Evolutionary conservation across 208 protist species (phyloP), one percentile per base, ranked within the genome.

Genomic region (Wallacemonas collosoma): DNA sequence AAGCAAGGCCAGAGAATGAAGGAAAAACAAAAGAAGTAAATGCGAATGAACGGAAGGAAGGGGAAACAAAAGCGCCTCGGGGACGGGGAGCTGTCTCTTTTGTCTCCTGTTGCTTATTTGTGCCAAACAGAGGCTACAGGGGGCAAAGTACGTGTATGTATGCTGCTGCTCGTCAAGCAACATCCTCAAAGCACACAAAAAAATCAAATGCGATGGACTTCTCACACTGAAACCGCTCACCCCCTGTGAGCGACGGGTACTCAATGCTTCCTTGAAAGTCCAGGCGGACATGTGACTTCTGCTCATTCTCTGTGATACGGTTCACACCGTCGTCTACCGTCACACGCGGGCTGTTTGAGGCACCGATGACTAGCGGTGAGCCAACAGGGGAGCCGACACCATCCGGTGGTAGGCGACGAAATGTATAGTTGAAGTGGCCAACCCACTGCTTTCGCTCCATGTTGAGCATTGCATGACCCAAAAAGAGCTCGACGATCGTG

Each of bases 401-500:
- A 26, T 65, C 60, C 5, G 40, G 5, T 51, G 60, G 43, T 15
- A 65, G 41, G 8, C 15, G 36, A 26, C 60, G 60, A n/a, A 77
- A 60, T 1, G 43, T 66, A 61, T 73, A 68, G 53, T 76, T 70
- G 41, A 76, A 72, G 9, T 67, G 41, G 1, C 73, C 67, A 41
- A 70, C 77, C 69, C 78, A 75, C 54, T 79, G 73, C 7, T 67
- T 65, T 12, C 48, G 45, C 17, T 76, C 55, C 61, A 82, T 64
- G 12, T 65, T 61, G 3, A 70, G 45, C 35, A 75, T 78, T 0
- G 40, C 63, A 45, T 82, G 70, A 26, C 69, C 73, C 3, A 79
- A 50, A 40, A 82, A 79, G 1, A 72, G 60, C 17, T 75, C 70
- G 38, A 71, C 73, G 17, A 75, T 71, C 43, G 70, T 70, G 26